Evolutionary conservation across 1,284 basidiomycete genomes (phyloP), one percentile per base, ranked within the genome.

Genomic region (Malassezia arunalokei): DNA sequence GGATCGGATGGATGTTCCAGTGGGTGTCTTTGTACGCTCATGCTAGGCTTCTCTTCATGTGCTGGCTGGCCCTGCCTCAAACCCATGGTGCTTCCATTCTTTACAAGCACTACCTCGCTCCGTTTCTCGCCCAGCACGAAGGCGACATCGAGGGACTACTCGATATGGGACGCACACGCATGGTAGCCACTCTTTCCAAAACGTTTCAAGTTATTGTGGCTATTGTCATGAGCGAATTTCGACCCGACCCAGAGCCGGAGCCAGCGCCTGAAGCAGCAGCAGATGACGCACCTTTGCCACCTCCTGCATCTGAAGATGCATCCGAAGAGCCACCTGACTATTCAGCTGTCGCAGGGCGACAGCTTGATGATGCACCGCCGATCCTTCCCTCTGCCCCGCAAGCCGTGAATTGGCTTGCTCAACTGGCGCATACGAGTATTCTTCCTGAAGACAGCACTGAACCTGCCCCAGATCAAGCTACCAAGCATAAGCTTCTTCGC

Each of bases 61-160:
- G 68, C 11, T 71, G 68, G 68, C 59, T 71, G 4, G 62, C 68
- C 3, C 52, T 66, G 35, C 68, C 68, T 0, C 68, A 68, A 47
- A 71, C 68, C 0, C 37, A 49, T 41, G 53, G 53, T 3, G 43
- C 53, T 3, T 28, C 40, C 15, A 8, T 42, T 31, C 31, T 55
- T 5, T 55, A 41, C 33, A 39, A 43, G 15, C 8, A 17, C n/a
- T 55, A 55, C 33, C 24, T 55, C 7, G 42, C 39, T 29, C 53
- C 53, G 20, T 55, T 55, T 27, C 42, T 55, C 8, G 43, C 35
- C 3, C 32, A 38, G 17, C 53, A 55, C 38, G 47, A 55, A 20
- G 27, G 38, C 15, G 53, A 55, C 29, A 46, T 55, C 28, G 53
- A 55, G 27, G n/a, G 33, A 3, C 24, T 49, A 2, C 7, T 55